Evolutionary conservation across 148 eudicot species (phyloP).

Genomic region (Rhododendron mucronatum): DNA sequence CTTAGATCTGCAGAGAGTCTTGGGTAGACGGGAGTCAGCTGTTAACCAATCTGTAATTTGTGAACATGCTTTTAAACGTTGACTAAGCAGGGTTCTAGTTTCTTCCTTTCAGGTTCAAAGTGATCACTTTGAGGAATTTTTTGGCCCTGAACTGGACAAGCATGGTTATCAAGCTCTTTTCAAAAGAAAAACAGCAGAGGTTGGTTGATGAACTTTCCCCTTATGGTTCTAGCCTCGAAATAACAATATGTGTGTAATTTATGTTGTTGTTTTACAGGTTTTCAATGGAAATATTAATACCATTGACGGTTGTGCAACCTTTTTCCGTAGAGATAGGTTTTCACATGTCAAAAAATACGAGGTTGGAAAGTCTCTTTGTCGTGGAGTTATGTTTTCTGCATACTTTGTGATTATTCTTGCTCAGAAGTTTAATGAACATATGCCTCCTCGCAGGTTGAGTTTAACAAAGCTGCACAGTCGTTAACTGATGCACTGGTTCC

Average conservation of each 20-base stretch:
- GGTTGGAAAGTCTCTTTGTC: conserved; percentile 31
- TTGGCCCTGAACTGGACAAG: conserved; percentile 93
- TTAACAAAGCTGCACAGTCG: conserved; percentile 98
- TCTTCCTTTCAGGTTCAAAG: conserved; percentile 73
- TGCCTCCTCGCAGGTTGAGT: conserved; percentile 68
- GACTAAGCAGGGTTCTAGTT: conserved; percentile 21
- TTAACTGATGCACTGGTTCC: conserved; percentile 92
- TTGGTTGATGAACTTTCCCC: conserved; percentile 20
- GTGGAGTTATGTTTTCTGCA: neutral
- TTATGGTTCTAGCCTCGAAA: neutral
- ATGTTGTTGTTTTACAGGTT: conserved; percentile 41
- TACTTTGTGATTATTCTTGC: neutral
- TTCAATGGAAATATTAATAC: conserved; percentile 42
- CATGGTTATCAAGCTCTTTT: conserved; percentile 95
- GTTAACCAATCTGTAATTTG: neutral
- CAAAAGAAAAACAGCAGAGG: conserved; percentile 93
- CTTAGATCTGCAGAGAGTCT: neutral
- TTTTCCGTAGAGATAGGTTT: conserved; percentile 97
- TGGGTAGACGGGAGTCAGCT: neutral
- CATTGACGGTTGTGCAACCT: conserved; percentile 96
- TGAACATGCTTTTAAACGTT: neutral
- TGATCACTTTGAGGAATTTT: conserved; percentile 93
- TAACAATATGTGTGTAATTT: neutral
- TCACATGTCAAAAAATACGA: conserved; percentile 97
- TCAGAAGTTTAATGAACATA: neutral